Evolutionary conservation across 73 alveolate genomes (phyloP), one percentile per base, ranked within the genome.

Genomic region (Paramecium octaurelia): DNA sequence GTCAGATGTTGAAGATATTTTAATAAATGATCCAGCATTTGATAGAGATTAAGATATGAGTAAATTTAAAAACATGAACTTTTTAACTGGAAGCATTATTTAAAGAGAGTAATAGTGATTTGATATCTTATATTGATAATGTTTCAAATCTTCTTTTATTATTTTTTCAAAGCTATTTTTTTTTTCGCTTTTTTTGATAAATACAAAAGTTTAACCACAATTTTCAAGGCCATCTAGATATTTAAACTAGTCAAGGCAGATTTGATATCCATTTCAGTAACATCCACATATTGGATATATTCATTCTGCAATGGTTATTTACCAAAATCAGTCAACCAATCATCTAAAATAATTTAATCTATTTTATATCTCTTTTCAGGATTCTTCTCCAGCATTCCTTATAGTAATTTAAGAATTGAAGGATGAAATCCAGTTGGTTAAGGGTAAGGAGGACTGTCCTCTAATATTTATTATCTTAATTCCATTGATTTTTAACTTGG

Each of bases 401-500:
- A 27, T 12, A 77, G 70, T 21, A 77, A 42, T 42, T 44, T 77
- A 35, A 77, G 8, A n/a, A 77, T 38, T 8, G 90, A 20, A 16
- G 21, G 16, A 16, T 58, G 48, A 44, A 77, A 77, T 38, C 90
- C 90, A 35, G 68, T 27, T 7, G 90, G 75, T 40, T 42, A 10
- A 18, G 68, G 43, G 24, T 38, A 38, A 54, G 23, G 58, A 40
- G 71, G 86, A 27, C 71, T 58, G 21, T 69, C 91, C 43, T 88
- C 86, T 21, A 88, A 68, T 6, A 88, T 88, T 38, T 76, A 42
- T 29, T 88, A 46, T 54, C 86, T 88, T 18, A 88, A 44, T 43
- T 88, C 86, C 38, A 23, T 69, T 4, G 93, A 58, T 21, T 93
- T 85, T 24, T 92, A 86, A 20, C 92, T 35, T 68, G 86, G 54